Evolutionary conservation across 1,284 basidiomycete genomes (phyloP).

Genomic region (Cutaneotrichosporon dermatis): DNA sequence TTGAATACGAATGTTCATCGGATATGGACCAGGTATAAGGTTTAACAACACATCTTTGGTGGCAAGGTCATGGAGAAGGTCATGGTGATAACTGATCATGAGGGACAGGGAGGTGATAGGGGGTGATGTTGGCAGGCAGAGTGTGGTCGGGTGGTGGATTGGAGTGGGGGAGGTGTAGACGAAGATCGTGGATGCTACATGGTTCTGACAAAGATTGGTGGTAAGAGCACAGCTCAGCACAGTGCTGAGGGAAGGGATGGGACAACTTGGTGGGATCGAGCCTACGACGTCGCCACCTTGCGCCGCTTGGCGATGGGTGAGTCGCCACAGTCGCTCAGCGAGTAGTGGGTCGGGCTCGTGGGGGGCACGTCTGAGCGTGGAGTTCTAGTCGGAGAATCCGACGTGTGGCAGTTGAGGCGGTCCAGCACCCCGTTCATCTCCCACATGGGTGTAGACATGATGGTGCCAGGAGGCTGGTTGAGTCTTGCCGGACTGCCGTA

Average conservation of each 20-base stretch:
- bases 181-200: slow-evolving; percentile 3
- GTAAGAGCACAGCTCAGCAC: too few species aligned
- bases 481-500: slow-evolving; percentile 26
- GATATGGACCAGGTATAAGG: not conserved
- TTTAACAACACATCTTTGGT: not conserved
- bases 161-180: not conserved
- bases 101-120: too few species aligned
- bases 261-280: too few species aligned
- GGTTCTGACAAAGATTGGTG: not conserved
- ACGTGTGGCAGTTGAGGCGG: slow-evolving; percentile 22
- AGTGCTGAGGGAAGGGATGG: too few species aligned
- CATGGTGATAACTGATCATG: not conserved
- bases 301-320: slow-evolving; percentile 22
- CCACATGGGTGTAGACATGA: slow-evolving; percentile 42
- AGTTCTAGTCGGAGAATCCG: slow-evolving; percentile 22
- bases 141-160: too few species aligned
- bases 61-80: not conserved
- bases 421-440: slow-evolving; percentile 39
- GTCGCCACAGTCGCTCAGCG: slow-evolving; percentile 18
- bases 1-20: not conserved
- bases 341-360: slow-evolving; percentile 39
- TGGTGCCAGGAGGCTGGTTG: slow-evolving; percentile 10
- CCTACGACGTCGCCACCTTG: slow-evolving; percentile 9
- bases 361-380: slow-evolving; percentile 31
- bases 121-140: too few species aligned